These are phyloP conservation scores for Stevia rebaudiana DNA, from an alignment of 140 eudicot species.

Conservation along the genomic window DNA sequence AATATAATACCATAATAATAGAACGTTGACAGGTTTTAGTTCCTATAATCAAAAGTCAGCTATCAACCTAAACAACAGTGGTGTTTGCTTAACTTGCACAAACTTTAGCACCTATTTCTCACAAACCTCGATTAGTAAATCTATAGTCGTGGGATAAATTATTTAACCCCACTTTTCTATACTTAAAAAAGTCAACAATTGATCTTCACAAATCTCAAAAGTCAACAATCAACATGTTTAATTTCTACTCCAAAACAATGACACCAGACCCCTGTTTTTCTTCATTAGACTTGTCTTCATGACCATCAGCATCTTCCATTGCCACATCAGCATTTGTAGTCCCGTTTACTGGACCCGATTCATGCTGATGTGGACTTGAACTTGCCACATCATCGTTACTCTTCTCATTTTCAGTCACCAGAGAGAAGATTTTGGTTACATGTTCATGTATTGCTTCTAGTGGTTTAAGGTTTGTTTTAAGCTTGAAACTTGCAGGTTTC, in stretches of 20 bases:
- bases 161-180: constrained; percentile 25
- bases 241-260: constrained; percentile 34
- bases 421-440: constrained; percentile 42
- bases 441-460: constrained; percentile 39
- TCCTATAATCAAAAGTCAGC: constrained; percentile 22
- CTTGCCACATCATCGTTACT: constrained; percentile 19
- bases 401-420: constrained; percentile 25
- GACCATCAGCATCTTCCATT: constrained; percentile 42
- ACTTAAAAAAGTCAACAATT: neutral
- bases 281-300: constrained; percentile 19
- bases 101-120: neutral
- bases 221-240: neutral
- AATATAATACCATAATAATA: constrained; percentile 8
- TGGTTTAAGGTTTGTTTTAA: constrained; percentile 46
- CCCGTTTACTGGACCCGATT: constrained; percentile 25
- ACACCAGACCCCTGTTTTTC: constrained; percentile 24
- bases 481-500: constrained; percentile 31
- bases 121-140: constrained; percentile 22
- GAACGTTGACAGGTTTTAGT: constrained; percentile 10
- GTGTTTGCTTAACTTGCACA: neutral
- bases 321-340: constrained; percentile 34
- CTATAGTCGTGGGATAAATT: constrained; percentile 14
- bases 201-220: neutral
- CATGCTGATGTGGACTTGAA: constrained; percentile 25
- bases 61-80: constrained; percentile 16